Conservation (phyloP, 2,329 filamentous ascomycete genomes). For the Rhynchosporium secalis region DNA sequence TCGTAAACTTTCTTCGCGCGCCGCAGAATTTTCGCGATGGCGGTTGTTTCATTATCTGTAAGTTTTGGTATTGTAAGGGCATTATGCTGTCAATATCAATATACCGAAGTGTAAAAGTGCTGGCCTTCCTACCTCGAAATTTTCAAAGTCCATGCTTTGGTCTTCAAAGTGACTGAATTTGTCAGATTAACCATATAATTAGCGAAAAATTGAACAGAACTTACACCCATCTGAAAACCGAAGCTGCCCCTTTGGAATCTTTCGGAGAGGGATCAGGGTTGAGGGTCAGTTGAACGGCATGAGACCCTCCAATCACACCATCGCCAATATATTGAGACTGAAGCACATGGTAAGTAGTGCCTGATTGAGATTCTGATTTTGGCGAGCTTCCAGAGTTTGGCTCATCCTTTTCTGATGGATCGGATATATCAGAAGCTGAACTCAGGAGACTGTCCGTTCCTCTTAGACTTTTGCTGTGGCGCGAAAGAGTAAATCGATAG, state of each 20-base stretch:
- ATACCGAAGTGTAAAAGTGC: neutral
- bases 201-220: neutral
- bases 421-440: conserved; percentile 15
- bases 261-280: neutral
- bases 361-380: neutral
- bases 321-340: conserved; percentile 20
- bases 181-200: neutral
- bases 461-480: conserved; percentile 15
- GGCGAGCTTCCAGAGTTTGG: neutral
- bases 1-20: conserved; percentile 25
- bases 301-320: conserved; percentile 14
- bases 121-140: conserved; percentile 15
- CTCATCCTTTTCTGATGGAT: conserved; percentile 11
- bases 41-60: conserved; percentile 20
- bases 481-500: conserved; percentile 16
- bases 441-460: conserved; percentile 15
- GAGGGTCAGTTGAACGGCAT: conserved; percentile 13
- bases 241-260: neutral
- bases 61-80: conserved; percentile 18
- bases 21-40: conserved; percentile 23
- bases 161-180: conserved; percentile 21
- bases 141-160: conserved; percentile 22
- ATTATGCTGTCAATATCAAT: conserved; percentile 13
- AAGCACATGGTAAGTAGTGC: conserved; percentile 4
- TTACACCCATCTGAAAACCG: conserved; percentile 22